These are phyloP conservation scores for Aspergillus pseudoviridinutans DNA, from an alignment of 2,329 filamentous ascomycete genomes.

Conservation along the genomic window DNA sequence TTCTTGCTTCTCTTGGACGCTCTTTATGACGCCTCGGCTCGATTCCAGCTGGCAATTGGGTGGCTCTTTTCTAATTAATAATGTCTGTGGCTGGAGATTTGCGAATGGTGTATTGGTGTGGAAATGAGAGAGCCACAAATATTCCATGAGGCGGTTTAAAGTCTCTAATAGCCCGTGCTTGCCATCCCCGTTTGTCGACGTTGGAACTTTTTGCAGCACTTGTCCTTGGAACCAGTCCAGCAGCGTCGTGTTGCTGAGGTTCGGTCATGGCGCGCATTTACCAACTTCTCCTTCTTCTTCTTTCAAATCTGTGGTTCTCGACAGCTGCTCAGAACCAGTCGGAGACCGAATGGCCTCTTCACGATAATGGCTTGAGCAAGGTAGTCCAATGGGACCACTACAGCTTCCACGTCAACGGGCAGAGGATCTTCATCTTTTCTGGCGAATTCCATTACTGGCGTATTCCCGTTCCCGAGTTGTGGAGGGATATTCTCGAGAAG, in stretches of 20 bases:
- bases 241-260: neutral
- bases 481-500: slow-evolving; percentile 51
- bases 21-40: neutral
- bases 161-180: neutral
- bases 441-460: slow-evolving; percentile 55
- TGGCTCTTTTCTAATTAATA: neutral
- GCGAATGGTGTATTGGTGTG: neutral
- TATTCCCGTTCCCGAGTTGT: slow-evolving; percentile 48
- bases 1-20: neutral
- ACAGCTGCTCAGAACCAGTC: slow-evolving; percentile 12
- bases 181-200: neutral
- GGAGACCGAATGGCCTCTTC: slow-evolving; percentile 42
- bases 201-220: neutral
- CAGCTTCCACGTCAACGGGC: slow-evolving; percentile 50
- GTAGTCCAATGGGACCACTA: slow-evolving; percentile 53
- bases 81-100: neutral
- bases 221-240: neutral
- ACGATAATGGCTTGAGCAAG: slow-evolving; percentile 45
- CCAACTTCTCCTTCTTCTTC: slow-evolving; percentile 6
- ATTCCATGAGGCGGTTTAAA: neutral
- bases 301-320: slow-evolving; percentile 10
- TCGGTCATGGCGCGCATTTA: slow-evolving; percentile 9
- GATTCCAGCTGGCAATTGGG: neutral
- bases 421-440: slow-evolving; percentile 50
- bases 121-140: too few relatives aligned